Conservation (phyloP, 2,329 filamentous ascomycete species). For the Colletotrichum scovillei region DNA sequence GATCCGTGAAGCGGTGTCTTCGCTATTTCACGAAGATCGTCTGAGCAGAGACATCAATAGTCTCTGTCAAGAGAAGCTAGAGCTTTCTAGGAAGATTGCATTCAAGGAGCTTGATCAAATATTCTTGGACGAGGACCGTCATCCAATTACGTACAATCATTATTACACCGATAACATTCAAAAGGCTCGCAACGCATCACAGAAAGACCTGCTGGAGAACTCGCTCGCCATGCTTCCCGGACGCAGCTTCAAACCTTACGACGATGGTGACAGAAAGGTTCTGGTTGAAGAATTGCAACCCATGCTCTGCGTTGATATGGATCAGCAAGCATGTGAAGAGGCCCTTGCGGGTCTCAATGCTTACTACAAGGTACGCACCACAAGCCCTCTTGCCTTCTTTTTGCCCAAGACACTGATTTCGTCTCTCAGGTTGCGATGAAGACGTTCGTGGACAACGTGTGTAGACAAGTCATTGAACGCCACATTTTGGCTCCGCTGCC, state of each 20-base stretch:
- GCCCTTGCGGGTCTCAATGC: slow-evolving; percentile 36
- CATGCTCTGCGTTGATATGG: slow-evolving; percentile 26
- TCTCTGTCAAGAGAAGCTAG: background rate
- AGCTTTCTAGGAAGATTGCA: background rate
- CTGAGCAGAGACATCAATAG: background rate
- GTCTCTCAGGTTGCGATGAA: slow-evolving; percentile 19
- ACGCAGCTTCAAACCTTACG: too few species aligned
- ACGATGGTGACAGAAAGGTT: background rate
- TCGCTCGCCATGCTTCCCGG: background rate
- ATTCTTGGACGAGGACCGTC: slow-evolving; percentile 34
- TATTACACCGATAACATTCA: slow-evolving; percentile 55
- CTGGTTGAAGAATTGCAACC: background rate
- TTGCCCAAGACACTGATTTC: accelerated
- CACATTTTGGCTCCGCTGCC: slow-evolving; percentile 36
- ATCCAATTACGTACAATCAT: slow-evolving; percentile 66
- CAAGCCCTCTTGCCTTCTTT: background rate
- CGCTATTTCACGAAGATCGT: slow-evolving; percentile 5
- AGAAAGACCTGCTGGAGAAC: background rate
- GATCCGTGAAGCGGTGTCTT: background rate
- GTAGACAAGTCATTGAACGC: slow-evolving; percentile 39
- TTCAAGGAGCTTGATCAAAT: slow-evolving; percentile 18
- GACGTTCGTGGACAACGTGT: slow-evolving; percentile 41
- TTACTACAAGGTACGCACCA: slow-evolving; percentile 39
- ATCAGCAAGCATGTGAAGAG: slow-evolving; percentile 37
- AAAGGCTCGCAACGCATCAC: slow-evolving; percentile 36